Evolutionary conservation across 2,329 filamentous ascomycete species (phyloP).

Genomic region (Fusarium transvaalense): DNA sequence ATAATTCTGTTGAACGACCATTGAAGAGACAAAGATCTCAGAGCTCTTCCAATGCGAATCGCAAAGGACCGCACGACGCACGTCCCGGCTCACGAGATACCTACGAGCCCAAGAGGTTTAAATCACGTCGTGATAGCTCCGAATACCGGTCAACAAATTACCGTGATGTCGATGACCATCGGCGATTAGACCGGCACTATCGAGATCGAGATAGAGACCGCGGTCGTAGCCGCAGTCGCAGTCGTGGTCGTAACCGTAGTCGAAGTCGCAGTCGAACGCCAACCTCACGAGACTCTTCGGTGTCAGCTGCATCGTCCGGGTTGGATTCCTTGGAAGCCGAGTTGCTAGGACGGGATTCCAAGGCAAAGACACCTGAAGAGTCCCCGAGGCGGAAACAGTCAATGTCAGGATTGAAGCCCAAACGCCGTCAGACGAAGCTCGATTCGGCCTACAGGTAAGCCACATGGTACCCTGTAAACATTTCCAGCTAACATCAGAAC

Average conservation of each 20-base stretch:
- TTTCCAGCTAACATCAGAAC: constrained; percentile 27
- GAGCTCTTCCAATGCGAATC: constrained; percentile 20
- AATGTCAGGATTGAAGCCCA: constrained; percentile 44
- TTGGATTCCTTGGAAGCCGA: constrained; percentile 57
- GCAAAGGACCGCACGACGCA: constrained; percentile 18
- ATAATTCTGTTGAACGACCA: constrained; percentile 30
- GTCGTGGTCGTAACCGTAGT: constrained; percentile 22
- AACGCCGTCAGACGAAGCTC: constrained; percentile 52
- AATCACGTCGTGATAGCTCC: constrained; percentile 31
- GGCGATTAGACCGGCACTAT: constrained; percentile 34
- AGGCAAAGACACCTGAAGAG: constrained; percentile 49
- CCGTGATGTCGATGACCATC: constrained; percentile 25
- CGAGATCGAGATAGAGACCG: constrained; percentile 30
- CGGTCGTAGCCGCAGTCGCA: constrained; percentile 11
- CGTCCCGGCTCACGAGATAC: constrained; percentile 16
- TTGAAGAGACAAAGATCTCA: constrained; percentile 41
- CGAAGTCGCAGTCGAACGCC: constrained; percentile 40
- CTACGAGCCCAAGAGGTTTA: constrained; percentile 24
- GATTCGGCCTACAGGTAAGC: constrained; percentile 57
- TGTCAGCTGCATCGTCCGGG: constrained; percentile 53
- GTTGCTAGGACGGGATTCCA: constrained; percentile 53
- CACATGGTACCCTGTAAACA: not conserved
- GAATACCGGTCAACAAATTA: constrained; percentile 19
- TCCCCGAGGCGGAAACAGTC: constrained; percentile 38
- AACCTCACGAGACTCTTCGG: constrained; percentile 49